phyloP scores from a whole-genome alignment of 2,329 filamentous ascomycete genomes.

The Scortechinia acanthostroma region DNA sequence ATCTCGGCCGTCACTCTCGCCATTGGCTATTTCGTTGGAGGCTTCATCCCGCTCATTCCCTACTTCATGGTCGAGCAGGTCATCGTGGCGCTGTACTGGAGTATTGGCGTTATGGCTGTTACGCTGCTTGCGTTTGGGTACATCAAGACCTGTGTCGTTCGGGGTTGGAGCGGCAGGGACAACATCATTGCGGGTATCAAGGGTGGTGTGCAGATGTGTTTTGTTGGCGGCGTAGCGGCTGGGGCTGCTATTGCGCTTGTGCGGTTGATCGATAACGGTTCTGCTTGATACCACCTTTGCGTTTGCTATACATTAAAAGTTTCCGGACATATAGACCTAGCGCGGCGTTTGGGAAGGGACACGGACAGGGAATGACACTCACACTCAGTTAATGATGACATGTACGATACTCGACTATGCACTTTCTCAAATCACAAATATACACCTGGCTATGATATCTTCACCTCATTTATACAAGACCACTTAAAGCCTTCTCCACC shows the following conservation, averaged over 20 bases:
- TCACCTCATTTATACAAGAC: too few species aligned
- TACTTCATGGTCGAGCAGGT: conserved; percentile 45
- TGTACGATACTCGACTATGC: too few species aligned
- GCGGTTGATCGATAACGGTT: conserved; percentile 23
- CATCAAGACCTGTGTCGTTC: conserved; percentile 31
- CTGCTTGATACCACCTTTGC: not conserved
- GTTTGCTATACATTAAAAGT: too few species aligned
- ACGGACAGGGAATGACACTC: too few species aligned
- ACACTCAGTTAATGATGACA: too few species aligned
- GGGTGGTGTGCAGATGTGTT: conserved; percentile 40
- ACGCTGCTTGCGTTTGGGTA: conserved; percentile 29
- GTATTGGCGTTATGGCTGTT: conserved; percentile 28
- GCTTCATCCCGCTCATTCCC: conserved; percentile 63
- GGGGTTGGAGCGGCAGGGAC: conserved; percentile 28
- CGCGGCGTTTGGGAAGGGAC: too few species aligned
- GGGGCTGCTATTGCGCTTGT: conserved; percentile 40
- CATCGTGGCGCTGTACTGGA: conserved; percentile 12
- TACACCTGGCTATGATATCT: too few species aligned
- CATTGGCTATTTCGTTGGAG: conserved; percentile 63
- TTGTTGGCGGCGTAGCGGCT: conserved; percentile 41
- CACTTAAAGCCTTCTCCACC: conserved; percentile 54
- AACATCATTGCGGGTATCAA: conserved; percentile 30
- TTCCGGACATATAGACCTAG: too few species aligned
- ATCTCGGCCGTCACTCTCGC: conserved; percentile 60
- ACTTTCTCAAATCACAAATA: too few species aligned